Percentiles rank a stretch among this genome's conserved stretches.
These are phyloP conservation scores for Neurospora sp. DNA, from an alignment of 495 filamentous ascomycete species.

Conservation along the genomic window DNA sequence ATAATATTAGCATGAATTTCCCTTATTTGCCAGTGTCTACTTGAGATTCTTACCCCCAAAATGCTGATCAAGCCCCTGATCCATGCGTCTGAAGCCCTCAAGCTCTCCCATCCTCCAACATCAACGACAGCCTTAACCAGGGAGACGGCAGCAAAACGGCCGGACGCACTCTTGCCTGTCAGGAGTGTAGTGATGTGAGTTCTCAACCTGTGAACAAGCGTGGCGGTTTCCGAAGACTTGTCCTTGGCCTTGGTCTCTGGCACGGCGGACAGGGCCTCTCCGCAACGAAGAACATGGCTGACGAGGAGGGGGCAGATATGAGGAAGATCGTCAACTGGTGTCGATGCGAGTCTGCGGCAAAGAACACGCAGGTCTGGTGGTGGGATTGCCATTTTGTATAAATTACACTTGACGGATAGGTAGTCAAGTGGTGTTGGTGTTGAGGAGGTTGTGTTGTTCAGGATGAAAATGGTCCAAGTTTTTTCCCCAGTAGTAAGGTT, in stretches of 20 bases:
- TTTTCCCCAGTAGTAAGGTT: not conserved
- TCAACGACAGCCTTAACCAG: conserved; percentile 75
- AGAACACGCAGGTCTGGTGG: conserved; percentile 51
- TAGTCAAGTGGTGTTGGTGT: not conserved
- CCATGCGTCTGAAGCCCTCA: conserved; percentile 61
- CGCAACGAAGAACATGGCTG: conserved; percentile 50
- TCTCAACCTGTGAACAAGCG: conserved; percentile 67
- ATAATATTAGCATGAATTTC: not conserved
- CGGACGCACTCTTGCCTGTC: conserved; percentile 58
- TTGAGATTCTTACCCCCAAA: conserved; percentile 46
- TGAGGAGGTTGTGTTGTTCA: not conserved
- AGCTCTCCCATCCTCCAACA: conserved; percentile 65
- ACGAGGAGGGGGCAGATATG: conserved; percentile 51
- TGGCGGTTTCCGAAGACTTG: conserved; percentile 46
- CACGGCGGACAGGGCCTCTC: conserved; percentile 44
- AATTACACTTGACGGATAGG: not conserved
- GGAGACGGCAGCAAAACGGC: conserved; percentile 65
- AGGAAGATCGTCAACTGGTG: conserved; percentile 53
- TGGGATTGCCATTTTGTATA: not conserved
- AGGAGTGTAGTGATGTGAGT: conserved; percentile 67
- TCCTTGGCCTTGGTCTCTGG: conserved; percentile 40
- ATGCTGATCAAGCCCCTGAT: conserved; percentile 60
- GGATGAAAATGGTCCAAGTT: not conserved
- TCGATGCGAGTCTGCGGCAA: conserved; percentile 55
- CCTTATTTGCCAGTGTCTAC: not conserved